Evolutionary conservation across 768 basidiomycete species (phyloP).

Genomic region (Phaffia australis): DNA sequence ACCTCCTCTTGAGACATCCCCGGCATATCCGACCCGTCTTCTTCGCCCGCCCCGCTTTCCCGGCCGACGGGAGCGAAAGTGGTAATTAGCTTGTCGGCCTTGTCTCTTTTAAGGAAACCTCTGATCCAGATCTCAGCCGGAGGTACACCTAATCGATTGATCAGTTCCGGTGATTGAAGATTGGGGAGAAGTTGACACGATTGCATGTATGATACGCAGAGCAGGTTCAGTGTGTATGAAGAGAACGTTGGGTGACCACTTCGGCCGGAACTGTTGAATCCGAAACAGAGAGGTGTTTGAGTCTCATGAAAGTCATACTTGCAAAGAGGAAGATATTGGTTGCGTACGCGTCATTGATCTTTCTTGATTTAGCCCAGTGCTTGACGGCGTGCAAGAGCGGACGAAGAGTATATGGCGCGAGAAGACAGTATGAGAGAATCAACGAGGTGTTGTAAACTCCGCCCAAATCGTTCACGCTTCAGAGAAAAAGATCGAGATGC

Average conservation of each 20-base stretch:
- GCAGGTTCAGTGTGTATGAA: slow-evolving; percentile 21
- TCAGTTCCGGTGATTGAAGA: slow-evolving; percentile 3
- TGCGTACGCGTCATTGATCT: slow-evolving; percentile 8
- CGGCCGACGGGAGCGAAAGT: slow-evolving; percentile 20
- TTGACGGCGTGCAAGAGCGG: slow-evolving; percentile 23
- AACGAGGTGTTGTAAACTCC: slow-evolving; percentile 19
- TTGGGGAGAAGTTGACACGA: background rate
- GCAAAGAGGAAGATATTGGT: background rate
- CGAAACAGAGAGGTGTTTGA: background rate
- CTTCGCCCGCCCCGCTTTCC: slow-evolving; percentile 1
- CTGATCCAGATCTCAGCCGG: slow-evolving; percentile 5
- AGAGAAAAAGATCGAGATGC: background rate
- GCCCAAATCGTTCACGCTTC: slow-evolving; percentile 21
- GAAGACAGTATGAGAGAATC: slow-evolving; percentile 20
- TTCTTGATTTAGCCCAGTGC: slow-evolving; percentile 22
- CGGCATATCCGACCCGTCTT: background rate
- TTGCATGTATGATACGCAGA: slow-evolving; percentile 21
- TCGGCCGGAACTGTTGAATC: background rate
- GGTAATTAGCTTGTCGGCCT: slow-evolving; percentile 3
- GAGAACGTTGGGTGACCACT: slow-evolving; percentile 12
- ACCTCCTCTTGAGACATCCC: slow-evolving; percentile 6
- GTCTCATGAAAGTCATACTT: background rate
- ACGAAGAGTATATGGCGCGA: slow-evolving; percentile 20
- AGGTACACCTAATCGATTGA: slow-evolving; percentile 2
- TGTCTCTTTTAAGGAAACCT: background rate